Conservation (phyloP, 345 rosid species). For the Acer yangbiense region DNA sequence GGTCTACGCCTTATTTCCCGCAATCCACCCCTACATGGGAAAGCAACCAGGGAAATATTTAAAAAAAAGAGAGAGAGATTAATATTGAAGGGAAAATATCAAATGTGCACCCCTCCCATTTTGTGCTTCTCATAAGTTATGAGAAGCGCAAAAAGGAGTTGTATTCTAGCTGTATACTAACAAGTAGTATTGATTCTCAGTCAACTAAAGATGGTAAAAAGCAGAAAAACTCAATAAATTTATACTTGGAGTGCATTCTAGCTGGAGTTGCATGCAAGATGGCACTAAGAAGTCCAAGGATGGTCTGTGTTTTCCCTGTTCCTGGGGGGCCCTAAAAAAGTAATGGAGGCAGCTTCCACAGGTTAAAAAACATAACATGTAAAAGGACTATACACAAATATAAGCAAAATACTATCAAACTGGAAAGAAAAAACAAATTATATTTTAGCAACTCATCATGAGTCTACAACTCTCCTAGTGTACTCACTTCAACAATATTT, state of each 20-base stretch:
- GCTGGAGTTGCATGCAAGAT: slow-evolving; percentile 95
- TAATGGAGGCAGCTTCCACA: slow-evolving; percentile 19
- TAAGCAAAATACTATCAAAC: background rate
- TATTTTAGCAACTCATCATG: background rate
- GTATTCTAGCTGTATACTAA: background rate
- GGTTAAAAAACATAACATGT: background rate
- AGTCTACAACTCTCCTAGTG: background rate
- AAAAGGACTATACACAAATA: background rate
- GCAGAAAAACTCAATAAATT: slow-evolving; percentile 4
- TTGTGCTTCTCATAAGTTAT: background rate
- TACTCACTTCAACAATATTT: background rate
- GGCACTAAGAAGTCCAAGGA: slow-evolving; percentile 92
- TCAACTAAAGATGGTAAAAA: slow-evolving; percentile 13
- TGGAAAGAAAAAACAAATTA: too few relatives aligned
- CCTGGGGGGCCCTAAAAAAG: slow-evolving; percentile 93
- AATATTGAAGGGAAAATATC: background rate
- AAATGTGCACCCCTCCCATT: background rate
- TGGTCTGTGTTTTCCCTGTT: slow-evolving; percentile 97
- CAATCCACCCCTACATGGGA: slow-evolving; percentile 48
- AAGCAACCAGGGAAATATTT: slow-evolving; percentile 10
- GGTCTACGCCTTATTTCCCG: slow-evolving; percentile 49
- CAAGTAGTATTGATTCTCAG: background rate
- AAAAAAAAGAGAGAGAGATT: background rate
- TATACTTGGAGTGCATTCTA: slow-evolving; percentile 68
- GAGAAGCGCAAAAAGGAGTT: too few relatives aligned